phyloP scores from a whole-genome alignment of 2,329 filamentous ascomycete species.

The Phoma sp. region DNA sequence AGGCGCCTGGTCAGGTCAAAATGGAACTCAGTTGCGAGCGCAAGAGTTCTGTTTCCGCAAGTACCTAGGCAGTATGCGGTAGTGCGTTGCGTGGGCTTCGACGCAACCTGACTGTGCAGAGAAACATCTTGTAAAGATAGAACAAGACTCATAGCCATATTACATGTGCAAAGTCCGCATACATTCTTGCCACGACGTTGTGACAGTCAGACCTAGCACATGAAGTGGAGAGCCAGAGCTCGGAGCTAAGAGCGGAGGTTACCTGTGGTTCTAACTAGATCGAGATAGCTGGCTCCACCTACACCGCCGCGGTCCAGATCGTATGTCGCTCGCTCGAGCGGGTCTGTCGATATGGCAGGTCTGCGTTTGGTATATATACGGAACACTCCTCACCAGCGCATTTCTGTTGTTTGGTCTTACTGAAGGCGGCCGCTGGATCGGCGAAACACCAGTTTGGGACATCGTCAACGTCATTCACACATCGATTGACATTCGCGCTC shows the following conservation, averaged over 20 bases:
- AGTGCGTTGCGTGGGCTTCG: no score
- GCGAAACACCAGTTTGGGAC: constrained; percentile 13
- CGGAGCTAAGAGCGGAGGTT: constrained; percentile 13
- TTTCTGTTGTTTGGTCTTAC: not conserved
- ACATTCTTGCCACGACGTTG: not conserved
- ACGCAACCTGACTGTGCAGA: no score
- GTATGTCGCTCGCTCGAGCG: not conserved
- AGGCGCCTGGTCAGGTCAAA: no score
- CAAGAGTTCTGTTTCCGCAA: no score
- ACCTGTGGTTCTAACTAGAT: constrained; percentile 10
- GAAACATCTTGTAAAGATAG: no score
- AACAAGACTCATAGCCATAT: no score
- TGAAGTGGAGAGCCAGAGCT: constrained; percentile 5
- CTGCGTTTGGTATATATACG: not conserved
- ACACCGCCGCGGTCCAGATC: constrained; percentile 10
- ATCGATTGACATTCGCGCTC: constrained; percentile 1
- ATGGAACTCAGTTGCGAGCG: no score
- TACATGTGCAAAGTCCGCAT: not conserved
- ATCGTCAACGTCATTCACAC: constrained; percentile 21
- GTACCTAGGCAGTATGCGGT: no score
- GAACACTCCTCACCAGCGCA: not conserved
- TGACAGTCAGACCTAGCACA: not conserved
- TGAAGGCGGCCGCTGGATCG: constrained; percentile 9
- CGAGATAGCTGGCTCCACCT: constrained; percentile 9
- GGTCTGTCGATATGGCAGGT: not conserved